Percentiles rank a stretch among this genome's conserved stretches.
Conservation (phyloP, 2,329 filamentous ascomycete species). For the Gnomoniopsis smithogilvyi region DNA sequence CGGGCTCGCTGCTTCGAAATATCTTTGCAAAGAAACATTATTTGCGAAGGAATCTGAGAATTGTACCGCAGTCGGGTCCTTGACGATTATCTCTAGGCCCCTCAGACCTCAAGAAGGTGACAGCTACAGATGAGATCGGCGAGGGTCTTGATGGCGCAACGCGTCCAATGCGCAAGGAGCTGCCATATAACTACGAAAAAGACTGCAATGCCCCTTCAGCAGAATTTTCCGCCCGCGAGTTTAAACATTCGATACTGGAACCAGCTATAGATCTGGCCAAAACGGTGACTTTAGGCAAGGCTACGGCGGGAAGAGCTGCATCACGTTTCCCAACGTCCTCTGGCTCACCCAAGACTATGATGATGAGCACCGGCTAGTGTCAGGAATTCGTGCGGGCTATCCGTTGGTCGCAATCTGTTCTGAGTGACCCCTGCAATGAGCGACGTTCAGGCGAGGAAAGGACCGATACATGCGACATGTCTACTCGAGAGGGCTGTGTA, state of each 20-base stretch:
- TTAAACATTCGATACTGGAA: slow-evolving; percentile 26
- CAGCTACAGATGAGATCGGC: background rate
- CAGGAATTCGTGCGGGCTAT: slow-evolving; percentile 38
- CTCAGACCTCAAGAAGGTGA: background rate
- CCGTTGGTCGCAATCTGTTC: slow-evolving; percentile 34
- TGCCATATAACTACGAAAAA: background rate
- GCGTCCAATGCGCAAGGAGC: background rate
- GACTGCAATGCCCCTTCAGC: background rate
- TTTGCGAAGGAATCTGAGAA: too few species aligned
- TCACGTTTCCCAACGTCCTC: slow-evolving; percentile 52
- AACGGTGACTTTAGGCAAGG: slow-evolving; percentile 54
- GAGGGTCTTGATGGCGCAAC: background rate
- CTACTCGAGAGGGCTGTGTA: slow-evolving; percentile 46
- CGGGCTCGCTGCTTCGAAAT: too few species aligned
- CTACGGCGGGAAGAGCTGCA: slow-evolving; percentile 59
- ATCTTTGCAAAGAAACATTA: too few species aligned
- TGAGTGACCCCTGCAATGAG: slow-evolving; percentile 25
- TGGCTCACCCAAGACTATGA: slow-evolving; percentile 48
- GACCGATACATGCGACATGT: slow-evolving; percentile 48
- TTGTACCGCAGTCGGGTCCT: too few species aligned
- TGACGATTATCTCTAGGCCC: too few species aligned
- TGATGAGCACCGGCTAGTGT: slow-evolving; percentile 30
- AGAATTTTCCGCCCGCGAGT: background rate
- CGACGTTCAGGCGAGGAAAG: slow-evolving; percentile 19
- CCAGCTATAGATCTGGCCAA: slow-evolving; percentile 51